Evolutionary conservation across 108 stramenopile species (phyloP), one percentile per base, ranked within the genome.

Genomic region (Asterionellopsis glacialis): DNA sequence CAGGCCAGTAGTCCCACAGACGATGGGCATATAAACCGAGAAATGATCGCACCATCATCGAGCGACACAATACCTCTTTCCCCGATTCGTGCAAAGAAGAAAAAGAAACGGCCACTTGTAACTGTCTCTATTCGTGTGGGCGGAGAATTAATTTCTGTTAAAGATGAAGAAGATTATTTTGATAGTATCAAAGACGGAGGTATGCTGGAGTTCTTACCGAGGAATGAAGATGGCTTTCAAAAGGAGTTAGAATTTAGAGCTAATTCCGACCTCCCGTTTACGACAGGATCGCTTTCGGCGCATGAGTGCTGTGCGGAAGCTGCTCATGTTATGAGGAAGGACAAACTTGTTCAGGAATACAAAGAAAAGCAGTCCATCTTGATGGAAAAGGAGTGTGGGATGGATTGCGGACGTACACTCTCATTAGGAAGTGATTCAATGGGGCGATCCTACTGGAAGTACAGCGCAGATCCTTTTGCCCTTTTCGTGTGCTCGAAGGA

Each of bases 271-370:
- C 57, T 91, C 13, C 85, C 88, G 3, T 84, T 85, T 67, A 54
- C 87, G 24, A 70, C 85, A 43, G 93, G 93, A 43, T 84, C 83
- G 33, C 61, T 90, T 53, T 74, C 77, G 16, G 89, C 84, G n/a
- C 93, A 94, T 57, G 90, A 91, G 63, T 80, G 84, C 23, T 94
- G 93, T 64, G 93, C 87, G 1, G 57, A 82, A 7, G 81, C 90
- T 23, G 89, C 81, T 16, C 90, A 94, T 68, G 77, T 75, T 41
- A 75, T 73, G 26, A 63, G 89, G 22, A 91, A 86, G 65, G 77
- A 81, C 11, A 69, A 72, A 26, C 64, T 84, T 21, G 59, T 89
- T 0, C 63, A 75, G 44, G 61, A 73, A 23, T 64, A 69, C 45
- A 77, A 76, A 63, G 69, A 75, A 41, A 67, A 53, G 21, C 56